Conservation (phyloP, 139 green algal genomes). For the Chlamydomonas applanata region DNA sequence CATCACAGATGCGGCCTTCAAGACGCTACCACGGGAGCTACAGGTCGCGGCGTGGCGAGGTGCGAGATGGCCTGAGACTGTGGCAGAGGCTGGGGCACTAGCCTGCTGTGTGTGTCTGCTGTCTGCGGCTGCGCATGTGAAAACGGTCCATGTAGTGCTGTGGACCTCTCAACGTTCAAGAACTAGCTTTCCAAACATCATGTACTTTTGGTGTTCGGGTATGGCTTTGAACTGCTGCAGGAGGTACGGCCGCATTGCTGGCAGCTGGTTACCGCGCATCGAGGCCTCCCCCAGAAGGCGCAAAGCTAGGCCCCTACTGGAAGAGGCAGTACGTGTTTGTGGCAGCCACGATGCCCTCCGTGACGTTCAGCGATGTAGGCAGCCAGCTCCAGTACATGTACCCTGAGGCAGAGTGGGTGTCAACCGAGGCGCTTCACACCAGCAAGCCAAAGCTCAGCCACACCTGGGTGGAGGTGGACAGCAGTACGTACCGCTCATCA, state of each 20-base stretch:
- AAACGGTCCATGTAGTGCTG: too few species aligned
- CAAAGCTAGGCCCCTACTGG: conserved; percentile 24
- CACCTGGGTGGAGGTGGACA: conserved; percentile 26
- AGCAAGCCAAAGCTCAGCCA: conserved; percentile 47
- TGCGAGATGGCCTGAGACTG: too few species aligned
- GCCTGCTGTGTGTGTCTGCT: too few species aligned
- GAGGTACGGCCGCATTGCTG: conserved; percentile 40
- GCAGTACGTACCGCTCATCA: neutral
- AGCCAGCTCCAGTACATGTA: conserved; percentile 55
- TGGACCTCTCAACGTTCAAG: too few species aligned
- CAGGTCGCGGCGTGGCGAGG: conserved; percentile 50
- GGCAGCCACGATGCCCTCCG: conserved; percentile 85
- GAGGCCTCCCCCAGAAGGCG: neutral
- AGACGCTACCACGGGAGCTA: conserved; percentile 49
- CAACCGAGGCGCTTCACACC: conserved; percentile 66
- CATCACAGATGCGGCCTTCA: conserved; percentile 38
- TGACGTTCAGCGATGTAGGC: conserved; percentile 60
- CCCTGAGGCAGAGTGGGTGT: conserved; percentile 71
- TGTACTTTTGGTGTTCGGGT: too few species aligned
- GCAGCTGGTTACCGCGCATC: conserved; percentile 40
- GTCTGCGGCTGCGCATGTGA: too few species aligned
- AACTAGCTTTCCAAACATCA: too few species aligned
- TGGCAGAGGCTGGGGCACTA: too few species aligned
- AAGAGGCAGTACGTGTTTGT: conserved; percentile 90
- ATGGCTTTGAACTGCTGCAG: conserved; percentile 5